Base-by-base conservation (phyloP, 139 green algal species). In the Raphidocelis subcapitata region DNA sequence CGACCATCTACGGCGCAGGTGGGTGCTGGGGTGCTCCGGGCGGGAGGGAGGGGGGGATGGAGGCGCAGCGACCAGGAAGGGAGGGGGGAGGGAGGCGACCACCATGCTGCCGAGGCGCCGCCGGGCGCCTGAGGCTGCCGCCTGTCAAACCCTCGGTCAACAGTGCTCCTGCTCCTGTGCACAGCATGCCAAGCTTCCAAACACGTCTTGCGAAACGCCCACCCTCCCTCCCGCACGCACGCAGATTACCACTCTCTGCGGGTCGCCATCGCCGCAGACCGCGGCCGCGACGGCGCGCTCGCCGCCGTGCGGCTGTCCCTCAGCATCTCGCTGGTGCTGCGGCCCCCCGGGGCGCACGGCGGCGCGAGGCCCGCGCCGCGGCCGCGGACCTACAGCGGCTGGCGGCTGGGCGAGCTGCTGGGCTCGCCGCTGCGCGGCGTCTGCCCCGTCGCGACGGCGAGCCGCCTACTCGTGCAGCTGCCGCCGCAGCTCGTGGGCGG, bases 231-330 rank as follows among this genome's bases (percentile, higher is more conserved):
- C 29, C 69, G 5, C 55, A 32, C 1, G 2, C 65, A 3, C 35
- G 52, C 62, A 84, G 79, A 80, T 31, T 94, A 88, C 63, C 69
- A 84, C 55, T 88, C 85, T 0, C 49, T 96, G 35, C 62, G 65
- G 3, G 66, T 89, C 29, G 28, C 37, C 4, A 29, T 88, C 32
- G 23, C 54, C 35, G 20, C 37, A 1, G 29, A 75, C 32, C 31
- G 63, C 1, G 29, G 59, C 26, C 1, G 31, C 1, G 3, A 47
- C 0, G 55, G 31, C 3, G 62, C 41, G 1, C 59, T 18, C 16
- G 8, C 47, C 4, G 52, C 26, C 59, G 52, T 60, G 21, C 64
- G 54, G 18, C 59, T 87, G 29, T 75, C 76, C 32, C 84, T 89
- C 69, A 82, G 75, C 3, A 57, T 84, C 14, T 82, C 76, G 1